Conservation (phyloP, 352 stramenopile species). For the Globisporangium alternatum region DNA sequence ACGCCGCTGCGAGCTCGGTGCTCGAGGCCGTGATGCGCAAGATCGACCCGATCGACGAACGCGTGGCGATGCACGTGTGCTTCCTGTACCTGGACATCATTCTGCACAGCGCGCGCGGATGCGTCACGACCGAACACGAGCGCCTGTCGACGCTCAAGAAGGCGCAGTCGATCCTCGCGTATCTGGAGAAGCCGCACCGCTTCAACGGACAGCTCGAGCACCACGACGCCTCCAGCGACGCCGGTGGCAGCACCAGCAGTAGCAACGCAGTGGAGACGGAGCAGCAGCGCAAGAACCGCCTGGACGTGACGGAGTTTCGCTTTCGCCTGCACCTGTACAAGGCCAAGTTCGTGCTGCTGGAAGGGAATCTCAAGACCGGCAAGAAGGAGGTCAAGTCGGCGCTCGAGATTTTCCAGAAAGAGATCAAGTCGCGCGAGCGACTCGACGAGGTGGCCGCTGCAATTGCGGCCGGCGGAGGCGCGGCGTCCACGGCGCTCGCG, state of each 20-base stretch:
- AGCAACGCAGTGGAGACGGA: slow-evolving; percentile 38
- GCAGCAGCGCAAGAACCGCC: slow-evolving; percentile 53
- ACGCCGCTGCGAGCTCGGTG: slow-evolving; percentile 79
- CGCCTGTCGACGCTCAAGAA: slow-evolving; percentile 74
- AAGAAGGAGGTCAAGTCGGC: slow-evolving; percentile 93
- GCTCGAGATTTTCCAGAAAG: slow-evolving; percentile 92
- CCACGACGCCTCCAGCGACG: slow-evolving; percentile 33
- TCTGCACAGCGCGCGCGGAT: slow-evolving; percentile 83
- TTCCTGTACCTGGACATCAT: slow-evolving; percentile 93
- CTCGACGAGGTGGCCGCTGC: slow-evolving; percentile 21
- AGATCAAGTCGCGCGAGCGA: slow-evolving; percentile 68
- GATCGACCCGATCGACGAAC: slow-evolving; percentile 90
- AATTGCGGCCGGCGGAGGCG: neutral
- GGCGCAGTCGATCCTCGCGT: slow-evolving; percentile 82
- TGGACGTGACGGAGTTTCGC: slow-evolving; percentile 83
- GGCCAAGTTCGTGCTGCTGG: slow-evolving; percentile 87
- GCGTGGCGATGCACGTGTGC: slow-evolving; percentile 91
- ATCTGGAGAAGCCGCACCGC: slow-evolving; percentile 88
- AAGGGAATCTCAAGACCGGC: slow-evolving; percentile 84
- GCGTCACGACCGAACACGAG: slow-evolving; percentile 77
- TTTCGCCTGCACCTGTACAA: slow-evolving; percentile 92
- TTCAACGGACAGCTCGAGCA: slow-evolving; percentile 79
- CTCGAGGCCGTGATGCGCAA: slow-evolving; percentile 87
- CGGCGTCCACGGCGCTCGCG: slow-evolving; percentile 12
- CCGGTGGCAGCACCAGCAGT: slow-evolving; percentile 24